These are phyloP conservation scores for Kluyveromyces marxianus DNA, from an alignment of 1,139 yeast species.

Conservation along the genomic window DNA sequence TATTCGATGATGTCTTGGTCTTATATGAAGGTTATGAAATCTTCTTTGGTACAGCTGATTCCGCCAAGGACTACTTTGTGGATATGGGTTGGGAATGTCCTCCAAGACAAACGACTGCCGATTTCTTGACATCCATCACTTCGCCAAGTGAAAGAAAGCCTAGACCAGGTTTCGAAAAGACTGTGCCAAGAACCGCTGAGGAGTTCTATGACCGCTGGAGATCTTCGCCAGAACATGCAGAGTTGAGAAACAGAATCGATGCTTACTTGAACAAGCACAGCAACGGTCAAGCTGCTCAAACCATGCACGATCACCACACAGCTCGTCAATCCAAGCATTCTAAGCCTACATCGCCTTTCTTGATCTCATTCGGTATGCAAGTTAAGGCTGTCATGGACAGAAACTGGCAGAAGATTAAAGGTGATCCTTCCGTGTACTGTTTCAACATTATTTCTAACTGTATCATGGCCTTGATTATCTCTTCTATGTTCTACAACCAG, in stretches of 20 bases:
- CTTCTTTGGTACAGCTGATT: slow-evolving; percentile 35
- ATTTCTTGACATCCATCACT: slow-evolving; percentile 46
- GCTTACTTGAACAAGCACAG: slow-evolving; percentile 19
- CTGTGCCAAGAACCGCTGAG: slow-evolving; percentile 57
- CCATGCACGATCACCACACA: slow-evolving; percentile 39
- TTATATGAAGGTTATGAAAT: slow-evolving; percentile 40
- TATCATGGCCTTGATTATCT: slow-evolving; percentile 52
- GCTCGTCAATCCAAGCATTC: slow-evolving; percentile 46
- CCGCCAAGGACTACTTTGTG: slow-evolving; percentile 38
- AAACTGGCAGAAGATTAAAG: slow-evolving; percentile 48
- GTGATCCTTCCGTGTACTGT: slow-evolving; percentile 55
- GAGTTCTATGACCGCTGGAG: slow-evolving; percentile 65
- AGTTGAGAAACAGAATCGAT: slow-evolving; percentile 35
- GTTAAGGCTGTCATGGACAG: slow-evolving; percentile 45
- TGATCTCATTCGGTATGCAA: slow-evolving; percentile 49
- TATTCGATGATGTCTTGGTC: slow-evolving; percentile 41
- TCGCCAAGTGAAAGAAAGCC: slow-evolving; percentile 11
- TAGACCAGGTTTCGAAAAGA: slow-evolving; percentile 16
- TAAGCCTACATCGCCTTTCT: slow-evolving; percentile 45
- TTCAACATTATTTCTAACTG: slow-evolving; percentile 49
- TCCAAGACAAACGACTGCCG: slow-evolving; percentile 44
- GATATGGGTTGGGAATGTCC: slow-evolving; percentile 50
- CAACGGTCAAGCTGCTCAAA: slow-evolving; percentile 12
- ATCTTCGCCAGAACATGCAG: slow-evolving; percentile 43
- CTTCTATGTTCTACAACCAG: slow-evolving; percentile 57